Percentiles rank a stretch among this genome's conserved stretches.
Conservation (phyloP, 768 basidiomycete genomes). For the Xerocomus brunneocitrinus region DNA sequence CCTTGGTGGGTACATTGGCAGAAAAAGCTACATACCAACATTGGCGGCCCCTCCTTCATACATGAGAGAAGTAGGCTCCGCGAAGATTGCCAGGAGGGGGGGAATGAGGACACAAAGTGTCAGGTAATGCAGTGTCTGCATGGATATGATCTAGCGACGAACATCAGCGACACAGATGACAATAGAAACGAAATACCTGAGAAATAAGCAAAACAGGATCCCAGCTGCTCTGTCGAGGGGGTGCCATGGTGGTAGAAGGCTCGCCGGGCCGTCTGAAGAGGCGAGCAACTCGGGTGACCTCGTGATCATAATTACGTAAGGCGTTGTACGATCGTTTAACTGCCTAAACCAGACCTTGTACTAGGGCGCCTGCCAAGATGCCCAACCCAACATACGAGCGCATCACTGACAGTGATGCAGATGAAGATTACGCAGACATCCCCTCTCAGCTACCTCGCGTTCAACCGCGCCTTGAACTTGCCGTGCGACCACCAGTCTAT, state of each 20-base stretch:
- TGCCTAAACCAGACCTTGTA: too few relatives aligned
- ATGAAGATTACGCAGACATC: slow-evolving; percentile 16
- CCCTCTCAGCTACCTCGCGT: slow-evolving; percentile 3
- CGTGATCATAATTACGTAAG: slow-evolving; percentile 18
- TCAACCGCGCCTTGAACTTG: slow-evolving; percentile 5
- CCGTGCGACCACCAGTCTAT: slow-evolving; percentile 40
- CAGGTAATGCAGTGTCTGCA: slow-evolving; percentile 93
- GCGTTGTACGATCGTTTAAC: not conserved
- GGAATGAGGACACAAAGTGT: slow-evolving; percentile 81
- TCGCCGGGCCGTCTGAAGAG: not conserved
- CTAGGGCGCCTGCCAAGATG: slow-evolving; percentile 11
- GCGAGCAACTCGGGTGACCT: not conserved
- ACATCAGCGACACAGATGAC: not conserved
- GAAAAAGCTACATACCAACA: slow-evolving; percentile 49
- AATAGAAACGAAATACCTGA: slow-evolving; percentile 48
- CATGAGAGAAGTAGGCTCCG: slow-evolving; percentile 61
- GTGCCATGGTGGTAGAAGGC: slow-evolving; percentile 27
- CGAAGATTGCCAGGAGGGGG: slow-evolving; percentile 69
- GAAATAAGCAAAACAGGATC: slow-evolving; percentile 86
- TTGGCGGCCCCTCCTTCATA: slow-evolving; percentile 80
- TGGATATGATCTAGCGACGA: slow-evolving; percentile 71
- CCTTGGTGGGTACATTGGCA: not conserved
- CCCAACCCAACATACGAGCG: slow-evolving; percentile 27
- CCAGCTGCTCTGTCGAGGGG: slow-evolving; percentile 59
- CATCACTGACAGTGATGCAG: slow-evolving; percentile 23